A percentile compares a stretch with the other conserved stretches of the same genome.
These are phyloP conservation scores for Exophiala sp. DNA, from an alignment of 2,329 filamentous ascomycete species.

Conservation along the genomic window DNA sequence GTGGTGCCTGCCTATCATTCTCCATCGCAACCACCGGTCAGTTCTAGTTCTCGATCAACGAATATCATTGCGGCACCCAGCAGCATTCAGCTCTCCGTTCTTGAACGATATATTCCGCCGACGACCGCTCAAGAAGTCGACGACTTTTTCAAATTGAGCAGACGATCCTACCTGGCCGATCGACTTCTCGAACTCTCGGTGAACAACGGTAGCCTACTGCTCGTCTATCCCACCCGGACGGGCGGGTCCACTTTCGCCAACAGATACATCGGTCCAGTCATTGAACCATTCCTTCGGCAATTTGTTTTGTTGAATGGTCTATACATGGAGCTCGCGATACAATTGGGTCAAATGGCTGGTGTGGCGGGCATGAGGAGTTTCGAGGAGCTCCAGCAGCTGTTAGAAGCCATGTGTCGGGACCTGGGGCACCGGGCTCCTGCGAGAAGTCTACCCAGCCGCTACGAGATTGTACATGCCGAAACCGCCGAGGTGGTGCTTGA, in stretches of 20 bases:
- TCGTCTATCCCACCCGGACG: conserved; percentile 56
- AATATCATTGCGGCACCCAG: conserved; percentile 55
- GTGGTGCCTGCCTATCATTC: conserved; percentile 54
- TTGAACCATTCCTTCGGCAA: conserved; percentile 56
- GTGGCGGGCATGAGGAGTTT: conserved; percentile 52
- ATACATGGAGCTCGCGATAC: conserved; percentile 51
- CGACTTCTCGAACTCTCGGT: conserved; percentile 55
- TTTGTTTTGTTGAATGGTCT: conserved; percentile 55
- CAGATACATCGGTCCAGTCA: conserved; percentile 54
- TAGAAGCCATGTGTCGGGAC: conserved; percentile 37
- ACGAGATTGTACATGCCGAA: conserved; percentile 46
- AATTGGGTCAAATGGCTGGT: conserved; percentile 50
- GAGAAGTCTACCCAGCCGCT: conserved; percentile 34
- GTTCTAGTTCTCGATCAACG: conserved; percentile 43
- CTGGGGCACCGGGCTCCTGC: conserved; percentile 33
- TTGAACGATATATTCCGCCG: conserved; percentile 62
- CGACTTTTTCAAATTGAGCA: conserved; percentile 51
- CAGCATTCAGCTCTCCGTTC: conserved; percentile 55
- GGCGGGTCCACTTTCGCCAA: conserved; percentile 55
- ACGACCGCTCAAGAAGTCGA: conserved; percentile 53
- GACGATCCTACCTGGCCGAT: conserved; percentile 55
- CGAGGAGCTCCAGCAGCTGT: conserved; percentile 42
- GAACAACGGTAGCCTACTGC: conserved; percentile 52
- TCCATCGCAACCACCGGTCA: conserved; percentile 43
- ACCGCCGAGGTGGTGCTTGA: conserved; percentile 48